Conservation (phyloP, 306 rosid genomes). For the Begonia loranthoides region DNA sequence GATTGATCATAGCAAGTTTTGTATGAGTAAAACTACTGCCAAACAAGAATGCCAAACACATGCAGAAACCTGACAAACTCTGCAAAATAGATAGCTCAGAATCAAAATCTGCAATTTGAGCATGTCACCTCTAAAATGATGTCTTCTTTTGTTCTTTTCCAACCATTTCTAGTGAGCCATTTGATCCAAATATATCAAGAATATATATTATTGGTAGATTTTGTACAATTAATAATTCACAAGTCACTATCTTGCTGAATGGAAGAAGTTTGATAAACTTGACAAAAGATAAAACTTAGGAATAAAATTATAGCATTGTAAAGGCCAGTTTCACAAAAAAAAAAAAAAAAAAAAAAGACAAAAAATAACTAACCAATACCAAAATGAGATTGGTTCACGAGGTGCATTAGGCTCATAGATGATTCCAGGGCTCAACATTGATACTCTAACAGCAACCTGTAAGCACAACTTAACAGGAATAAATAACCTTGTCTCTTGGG, state of each 20-base stretch:
- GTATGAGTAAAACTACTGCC: no score
- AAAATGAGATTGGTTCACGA: conserved; percentile 59
- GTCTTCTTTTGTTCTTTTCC: conserved; percentile 78
- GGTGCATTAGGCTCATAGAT: conserved; percentile 76
- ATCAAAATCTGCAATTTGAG: conserved; percentile 12
- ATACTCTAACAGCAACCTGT: conserved; percentile 50
- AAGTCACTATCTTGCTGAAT: background rate
- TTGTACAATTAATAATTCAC: background rate
- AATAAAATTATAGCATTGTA: background rate
- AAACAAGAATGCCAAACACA: no score
- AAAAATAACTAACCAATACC: conserved; percentile 43
- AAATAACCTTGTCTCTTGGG: background rate
- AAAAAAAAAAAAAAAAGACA: no score
- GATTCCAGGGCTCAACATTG: conserved; percentile 69
- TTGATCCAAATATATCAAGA: conserved; percentile 32
- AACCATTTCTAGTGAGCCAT: conserved; percentile 85
- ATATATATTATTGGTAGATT: conserved; percentile 1
- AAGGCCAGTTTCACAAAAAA: no score
- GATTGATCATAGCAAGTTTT: no score
- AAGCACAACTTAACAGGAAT: conserved; percentile 4
- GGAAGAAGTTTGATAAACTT: background rate
- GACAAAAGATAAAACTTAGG: background rate
- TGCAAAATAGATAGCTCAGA: background rate
- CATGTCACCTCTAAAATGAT: conserved; percentile 56
- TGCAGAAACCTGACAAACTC: no score